Evolutionary conservation across 2,329 filamentous ascomycete species (phyloP).

Genomic region (Coniosporium tulheliwenetii): DNA sequence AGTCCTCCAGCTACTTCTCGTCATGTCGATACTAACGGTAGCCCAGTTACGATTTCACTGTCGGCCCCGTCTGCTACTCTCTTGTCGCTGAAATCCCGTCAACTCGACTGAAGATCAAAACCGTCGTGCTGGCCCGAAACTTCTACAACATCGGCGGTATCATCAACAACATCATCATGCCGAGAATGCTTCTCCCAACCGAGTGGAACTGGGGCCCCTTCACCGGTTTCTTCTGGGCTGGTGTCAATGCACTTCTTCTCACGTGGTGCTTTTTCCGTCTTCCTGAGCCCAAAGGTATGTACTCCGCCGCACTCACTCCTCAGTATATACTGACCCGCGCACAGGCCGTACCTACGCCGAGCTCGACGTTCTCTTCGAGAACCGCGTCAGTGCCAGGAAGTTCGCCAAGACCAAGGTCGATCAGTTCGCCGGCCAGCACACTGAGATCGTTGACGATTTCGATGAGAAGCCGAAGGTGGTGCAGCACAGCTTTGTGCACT

Average conservation of each 20-base stretch:
- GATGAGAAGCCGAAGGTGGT: too few relatives aligned
- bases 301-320: too few relatives aligned
- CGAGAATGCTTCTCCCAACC: constrained; percentile 8
- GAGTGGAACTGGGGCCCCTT: constrained; percentile 5
- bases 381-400: constrained; percentile 52
- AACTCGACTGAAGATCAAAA: constrained; percentile 38
- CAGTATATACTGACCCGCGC: too few relatives aligned
- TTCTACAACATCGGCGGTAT: constrained; percentile 35
- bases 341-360: constrained; percentile 53
- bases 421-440: constrained; percentile 1
- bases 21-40: too few relatives aligned
- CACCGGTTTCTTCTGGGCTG: constrained; percentile 78
- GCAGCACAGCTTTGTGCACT: too few relatives aligned
- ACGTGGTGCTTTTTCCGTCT: constrained; percentile 70
- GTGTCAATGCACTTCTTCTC: constrained; percentile 65
- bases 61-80: constrained; percentile 28
- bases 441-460: too few relatives aligned
- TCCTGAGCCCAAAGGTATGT: constrained; percentile 61
- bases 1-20: too few relatives aligned
- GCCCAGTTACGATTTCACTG: constrained; percentile 10
- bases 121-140: constrained; percentile 35
- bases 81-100: constrained; percentile 39
- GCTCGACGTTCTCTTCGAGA: constrained; percentile 71
- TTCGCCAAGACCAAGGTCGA: constrained; percentile 46
- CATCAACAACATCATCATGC: constrained; percentile 19